Evolutionary conservation across 2,329 filamentous ascomycete species (phyloP).

Genomic region (Sporothrix variecibatus): DNA sequence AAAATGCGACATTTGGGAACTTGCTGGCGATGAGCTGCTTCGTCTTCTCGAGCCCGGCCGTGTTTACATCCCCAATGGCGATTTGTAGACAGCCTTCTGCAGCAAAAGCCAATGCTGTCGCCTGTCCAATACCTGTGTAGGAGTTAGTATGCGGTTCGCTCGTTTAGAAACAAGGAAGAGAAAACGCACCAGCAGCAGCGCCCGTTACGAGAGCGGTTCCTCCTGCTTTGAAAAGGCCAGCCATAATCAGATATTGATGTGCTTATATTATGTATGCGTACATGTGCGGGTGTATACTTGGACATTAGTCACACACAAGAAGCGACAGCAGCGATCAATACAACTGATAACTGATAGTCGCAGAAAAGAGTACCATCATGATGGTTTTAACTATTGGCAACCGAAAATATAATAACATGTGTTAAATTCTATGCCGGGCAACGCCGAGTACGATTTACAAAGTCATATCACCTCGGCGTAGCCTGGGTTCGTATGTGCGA

Average conservation of each 20-base stretch:
- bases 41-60: background rate
- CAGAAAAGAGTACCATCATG: background rate
- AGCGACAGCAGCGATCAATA: too few relatives aligned
- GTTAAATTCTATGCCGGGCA: background rate
- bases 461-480: background rate
- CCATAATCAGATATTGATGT: conserved; percentile 3
- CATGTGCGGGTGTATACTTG: background rate
- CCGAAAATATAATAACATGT: background rate
- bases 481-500: background rate
- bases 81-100: background rate
- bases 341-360: background rate
- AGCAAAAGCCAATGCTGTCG: background rate
- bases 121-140: background rate
- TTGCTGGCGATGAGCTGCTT: background rate
- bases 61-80: background rate
- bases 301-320: too few relatives aligned
- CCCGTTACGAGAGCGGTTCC: background rate
- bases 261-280: background rate
- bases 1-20: background rate
- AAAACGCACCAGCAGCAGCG: background rate
- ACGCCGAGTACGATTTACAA: background rate
- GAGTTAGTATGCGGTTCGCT: background rate
- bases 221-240: background rate
- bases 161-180: background rate
- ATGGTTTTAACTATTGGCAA: background rate